phyloP scores from a whole-genome alignment of 108 stramenopile species.

The Conticribra weissflogii region DNA sequence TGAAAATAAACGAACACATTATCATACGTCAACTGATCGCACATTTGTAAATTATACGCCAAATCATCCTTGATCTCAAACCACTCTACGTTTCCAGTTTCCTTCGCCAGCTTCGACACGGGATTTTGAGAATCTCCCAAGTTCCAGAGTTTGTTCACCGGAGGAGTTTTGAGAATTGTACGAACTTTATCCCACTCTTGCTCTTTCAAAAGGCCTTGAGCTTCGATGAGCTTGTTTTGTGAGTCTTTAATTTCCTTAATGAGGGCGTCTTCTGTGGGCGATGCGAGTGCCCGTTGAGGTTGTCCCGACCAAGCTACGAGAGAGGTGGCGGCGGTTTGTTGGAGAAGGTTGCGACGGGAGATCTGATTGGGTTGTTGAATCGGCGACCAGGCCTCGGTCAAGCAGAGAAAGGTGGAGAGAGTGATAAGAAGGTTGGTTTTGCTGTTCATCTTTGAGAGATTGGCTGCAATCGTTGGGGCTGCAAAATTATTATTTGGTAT shows the following conservation, averaged over 20 bases:
- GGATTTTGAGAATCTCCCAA: constrained; percentile 69
- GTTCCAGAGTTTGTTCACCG: constrained; percentile 79
- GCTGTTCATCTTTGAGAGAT: no score
- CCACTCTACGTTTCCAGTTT: constrained; percentile 64
- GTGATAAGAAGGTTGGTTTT: no score
- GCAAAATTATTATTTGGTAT: no score
- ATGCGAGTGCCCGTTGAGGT: not conserved
- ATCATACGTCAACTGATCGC: constrained; percentile 79
- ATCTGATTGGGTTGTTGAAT: not conserved
- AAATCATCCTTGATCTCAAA: constrained; percentile 80
- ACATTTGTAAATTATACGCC: constrained; percentile 70
- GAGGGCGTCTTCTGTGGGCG: constrained; percentile 3
- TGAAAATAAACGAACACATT: constrained; percentile 79
- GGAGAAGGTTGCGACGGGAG: not conserved
- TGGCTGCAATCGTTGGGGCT: no score
- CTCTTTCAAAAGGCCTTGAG: constrained; percentile 56
- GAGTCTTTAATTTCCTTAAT: constrained; percentile 39
- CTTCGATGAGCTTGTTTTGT: constrained; percentile 43
- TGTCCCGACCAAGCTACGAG: not conserved
- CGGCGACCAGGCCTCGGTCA: not conserved
- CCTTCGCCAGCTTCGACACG: constrained; percentile 63
- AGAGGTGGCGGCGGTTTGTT: not conserved
- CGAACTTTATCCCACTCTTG: constrained; percentile 77
- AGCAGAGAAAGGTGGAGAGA: not conserved
- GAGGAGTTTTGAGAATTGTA: constrained; percentile 75